Evolutionary conservation across 371 early-diverging fungal species (phyloP), one percentile per base, ranked within the genome.

Genomic region (Basidiobolus meristosporus): DNA sequence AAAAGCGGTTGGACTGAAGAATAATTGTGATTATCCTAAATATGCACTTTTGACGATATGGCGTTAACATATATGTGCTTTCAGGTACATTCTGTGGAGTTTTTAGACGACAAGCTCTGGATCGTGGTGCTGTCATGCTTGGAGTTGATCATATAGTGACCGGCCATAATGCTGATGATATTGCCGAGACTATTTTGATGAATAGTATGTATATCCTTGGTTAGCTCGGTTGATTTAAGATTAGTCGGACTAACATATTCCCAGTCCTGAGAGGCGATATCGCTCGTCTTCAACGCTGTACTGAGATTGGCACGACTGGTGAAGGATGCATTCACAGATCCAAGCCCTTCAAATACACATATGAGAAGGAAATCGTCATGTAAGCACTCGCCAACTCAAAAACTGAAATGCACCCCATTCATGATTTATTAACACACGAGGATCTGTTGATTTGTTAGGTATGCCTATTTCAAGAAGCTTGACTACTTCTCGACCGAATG

Each of bases 281-380:
- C 43, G 83, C 91, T 11, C 70, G 98, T 38, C 64, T 99, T 21
- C 76, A 76, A 35, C 61, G 98, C 45, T 98, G 99, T 66, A 97
- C 99, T 1, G 76, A 79, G 22, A 95, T 95, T 43, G 66, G 76
- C 12, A 93, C 93, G 5, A 66, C 69, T 39, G 65, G 73, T 15
- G 81, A 85, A 43, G 53, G 68, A 60, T 57, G 61, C 43, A 70
- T 85, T 39, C 73, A 65, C 41, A 66, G 99, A 47, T 89, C 91
- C 22, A 98, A 99, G 64, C 99, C 99, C 1, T 95, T 99, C 65
- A 98, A 97, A 54, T 92, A 92, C 53, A 92, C 95, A 0, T 99
- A 98, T 50, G 98, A 99, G 60, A 98, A 98, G 63, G 99, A 99
- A 50, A 99, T 99, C 49, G 99, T 99, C 50, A 90, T 99, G 91